These are phyloP conservation scores for Hortiboletus campestris DNA, from an alignment of 768 basidiomycete species.

Conservation along the genomic window DNA sequence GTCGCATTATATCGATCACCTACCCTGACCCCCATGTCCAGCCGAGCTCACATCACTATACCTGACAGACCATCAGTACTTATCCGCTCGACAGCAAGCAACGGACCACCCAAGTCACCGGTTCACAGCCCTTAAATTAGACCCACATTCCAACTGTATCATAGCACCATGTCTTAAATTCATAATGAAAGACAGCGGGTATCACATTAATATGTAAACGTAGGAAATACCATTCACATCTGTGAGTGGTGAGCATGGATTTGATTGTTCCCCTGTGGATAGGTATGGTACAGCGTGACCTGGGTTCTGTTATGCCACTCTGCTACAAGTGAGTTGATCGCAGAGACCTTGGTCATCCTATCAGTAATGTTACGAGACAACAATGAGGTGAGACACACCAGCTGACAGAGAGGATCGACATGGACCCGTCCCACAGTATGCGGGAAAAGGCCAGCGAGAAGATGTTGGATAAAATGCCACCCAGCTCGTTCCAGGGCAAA, in stretches of 20 bases:
- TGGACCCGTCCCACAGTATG: neutral
- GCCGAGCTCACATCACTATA: conserved; percentile 3
- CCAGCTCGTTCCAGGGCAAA: conserved; percentile 10
- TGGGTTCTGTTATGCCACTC: conserved; percentile 5
- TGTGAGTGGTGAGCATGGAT: neutral
- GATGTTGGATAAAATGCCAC: conserved; percentile 12
- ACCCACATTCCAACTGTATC: conserved; percentile 23
- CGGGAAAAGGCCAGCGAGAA: conserved; percentile 9
- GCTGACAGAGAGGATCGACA: conserved; percentile 13
- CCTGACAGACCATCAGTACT: conserved; percentile 10
- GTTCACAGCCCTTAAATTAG: conserved; percentile 15
- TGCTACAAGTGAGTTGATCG: conserved; percentile 8
- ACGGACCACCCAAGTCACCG: conserved; percentile 1
- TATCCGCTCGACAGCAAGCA: conserved; percentile 7
- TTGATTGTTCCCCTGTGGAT: neutral
- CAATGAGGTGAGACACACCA: conserved; percentile 10
- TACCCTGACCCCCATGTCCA: conserved; percentile 35
- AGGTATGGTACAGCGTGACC: conserved; percentile 7
- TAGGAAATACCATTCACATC: neutral
- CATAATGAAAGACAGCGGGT: conserved; percentile 6
- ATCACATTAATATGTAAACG: conserved; percentile 7
- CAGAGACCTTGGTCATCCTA: conserved; percentile 6
- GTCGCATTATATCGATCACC: conserved; percentile 66
- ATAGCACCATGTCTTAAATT: conserved; percentile 18
- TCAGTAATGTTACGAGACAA: neutral